phyloP scores from a whole-genome alignment of 768 basidiomycete genomes.

The Leccinum subgranulosum region DNA sequence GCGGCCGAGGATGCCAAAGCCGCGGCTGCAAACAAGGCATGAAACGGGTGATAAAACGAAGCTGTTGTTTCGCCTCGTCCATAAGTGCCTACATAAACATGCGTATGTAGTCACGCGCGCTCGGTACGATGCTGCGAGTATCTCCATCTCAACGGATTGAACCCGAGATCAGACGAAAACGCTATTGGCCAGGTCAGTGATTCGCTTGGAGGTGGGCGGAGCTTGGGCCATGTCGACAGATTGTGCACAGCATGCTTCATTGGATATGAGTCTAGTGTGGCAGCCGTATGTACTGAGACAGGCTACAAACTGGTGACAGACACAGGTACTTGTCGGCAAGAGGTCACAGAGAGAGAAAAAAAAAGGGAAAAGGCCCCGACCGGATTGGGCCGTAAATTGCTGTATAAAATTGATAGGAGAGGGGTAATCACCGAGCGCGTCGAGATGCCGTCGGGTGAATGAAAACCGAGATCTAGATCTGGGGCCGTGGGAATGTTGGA shows the following conservation, averaged over 20 bases:
- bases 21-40: slow-evolving; percentile 50
- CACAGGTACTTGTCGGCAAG: background rate
- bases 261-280: too few species aligned
- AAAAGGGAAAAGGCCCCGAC: background rate
- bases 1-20: slow-evolving; percentile 89
- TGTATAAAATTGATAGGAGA: background rate
- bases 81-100: background rate
- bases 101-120: background rate
- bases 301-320: background rate
- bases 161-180: background rate
- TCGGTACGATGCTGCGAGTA: background rate
- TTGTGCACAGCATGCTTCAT: background rate
- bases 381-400: background rate
- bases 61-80: slow-evolving; percentile 1
- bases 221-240: background rate
- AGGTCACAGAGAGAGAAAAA: background rate
- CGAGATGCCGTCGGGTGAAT: background rate
- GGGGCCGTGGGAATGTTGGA: background rate
- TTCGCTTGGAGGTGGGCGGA: background rate
- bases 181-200: background rate
- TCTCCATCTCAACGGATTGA: background rate
- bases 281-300: background rate
- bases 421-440: background rate
- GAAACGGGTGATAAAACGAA: slow-evolving; percentile 18
- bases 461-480: background rate